A percentile compares a stretch with the other conserved stretches of the same genome.
These are phyloP conservation scores for Fulvia fulva DNA, from an alignment of 2,329 filamentous ascomycete genomes.

Conservation along the genomic window DNA sequence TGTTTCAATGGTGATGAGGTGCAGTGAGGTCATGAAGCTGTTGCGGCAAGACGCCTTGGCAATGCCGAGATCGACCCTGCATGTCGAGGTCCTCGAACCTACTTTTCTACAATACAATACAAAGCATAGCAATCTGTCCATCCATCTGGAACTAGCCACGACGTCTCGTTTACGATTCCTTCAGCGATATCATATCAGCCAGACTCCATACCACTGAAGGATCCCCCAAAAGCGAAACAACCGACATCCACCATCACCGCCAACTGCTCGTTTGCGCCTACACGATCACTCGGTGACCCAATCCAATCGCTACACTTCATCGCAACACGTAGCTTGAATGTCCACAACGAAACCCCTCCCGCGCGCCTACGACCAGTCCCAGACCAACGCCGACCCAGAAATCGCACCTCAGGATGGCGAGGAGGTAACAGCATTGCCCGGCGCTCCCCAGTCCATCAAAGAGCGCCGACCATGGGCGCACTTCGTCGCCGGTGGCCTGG, in stretches of 20 bases:
- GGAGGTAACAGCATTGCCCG: conserved; percentile 11
- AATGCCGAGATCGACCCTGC: background rate
- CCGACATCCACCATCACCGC: too few species aligned
- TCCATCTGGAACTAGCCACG: too few species aligned
- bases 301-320: too few species aligned
- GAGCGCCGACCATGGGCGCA: conserved; percentile 77
- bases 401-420: conserved; percentile 13
- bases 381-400: conserved; percentile 14
- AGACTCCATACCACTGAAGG: too few species aligned
- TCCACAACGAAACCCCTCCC: background rate
- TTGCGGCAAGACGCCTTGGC: background rate
- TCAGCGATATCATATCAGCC: too few species aligned
- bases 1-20: background rate
- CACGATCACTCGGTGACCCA: too few species aligned
- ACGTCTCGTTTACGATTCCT: too few species aligned
- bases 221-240: too few species aligned
- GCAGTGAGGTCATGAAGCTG: background rate
- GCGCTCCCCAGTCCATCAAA: conserved; percentile 15
- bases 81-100: background rate
- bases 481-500: conserved; percentile 82
- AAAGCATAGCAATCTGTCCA: too few species aligned
- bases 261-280: too few species aligned
- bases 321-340: conserved; percentile 2
- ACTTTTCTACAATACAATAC: too few species aligned
- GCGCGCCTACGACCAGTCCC: background rate